Evolutionary conservation across 2,329 filamentous ascomycete genomes (phyloP), one percentile per base, ranked within the genome.

Genomic region (Calycina herbarum): DNA sequence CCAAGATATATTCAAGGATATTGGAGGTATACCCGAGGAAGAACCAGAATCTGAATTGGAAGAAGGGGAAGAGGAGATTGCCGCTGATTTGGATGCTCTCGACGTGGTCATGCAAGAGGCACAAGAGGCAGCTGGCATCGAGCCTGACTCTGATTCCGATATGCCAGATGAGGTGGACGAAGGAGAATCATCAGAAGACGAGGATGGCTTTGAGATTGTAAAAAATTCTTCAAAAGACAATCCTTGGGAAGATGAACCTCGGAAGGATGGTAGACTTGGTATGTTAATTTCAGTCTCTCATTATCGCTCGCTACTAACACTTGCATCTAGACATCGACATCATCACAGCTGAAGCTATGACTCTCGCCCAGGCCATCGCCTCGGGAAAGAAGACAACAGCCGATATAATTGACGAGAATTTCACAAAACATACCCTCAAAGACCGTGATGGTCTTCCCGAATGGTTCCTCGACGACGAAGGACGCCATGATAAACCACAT

Each of bases 301-400:
- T 17, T 24, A 4, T 29, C 13, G 35, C 45, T 33, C 17, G 29
- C 17, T 20, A 45, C 40, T 29, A n/a, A 27, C 3, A 33, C 45
- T 72, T 75, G 66, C 76, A 64, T 63, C 76, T 78, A 84, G 94
- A 97, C 76, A 96, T 99, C 79, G 93, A 98, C 77, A 98, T 99
- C 74, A 96, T 98, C 75, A 99, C 95, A n/a, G 95, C 93, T 5
- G 95, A 99, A 82, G 95, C 96, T 69, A 99, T 99, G 95, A 96
- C 94, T 0, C 85, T 99, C 17, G 96, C 95, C 0, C 95, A 98
- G 70, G 87, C 93, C 75, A 89, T 99, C 66, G 95, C 94, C 3
- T 93, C 90, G 0, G 94, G 94, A 57, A 85, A 94, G 76, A 94
- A 90, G 78, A 91, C 89, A 0, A 90, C 86, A 57, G 79, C 90